Base-by-base conservation (phyloP, 495 filamentous ascomycete species). In the Pyrenula massariospora region DNA sequence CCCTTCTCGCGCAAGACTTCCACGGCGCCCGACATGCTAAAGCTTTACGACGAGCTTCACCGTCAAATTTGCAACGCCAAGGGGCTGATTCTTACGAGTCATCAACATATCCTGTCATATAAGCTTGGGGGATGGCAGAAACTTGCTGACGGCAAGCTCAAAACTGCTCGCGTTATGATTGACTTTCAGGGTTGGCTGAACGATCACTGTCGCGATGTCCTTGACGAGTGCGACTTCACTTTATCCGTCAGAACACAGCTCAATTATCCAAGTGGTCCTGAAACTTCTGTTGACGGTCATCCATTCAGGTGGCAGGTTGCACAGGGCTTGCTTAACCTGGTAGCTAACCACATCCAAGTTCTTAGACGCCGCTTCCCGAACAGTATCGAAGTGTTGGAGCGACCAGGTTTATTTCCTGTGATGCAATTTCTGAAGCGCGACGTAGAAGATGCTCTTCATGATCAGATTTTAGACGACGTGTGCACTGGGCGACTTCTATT, bases 91-190 rank as follows among this genome's bases (percentile, higher is more conserved):
- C 59, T 89, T 0, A 64, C 78, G 0, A 77, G 84, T 22, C 86
- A 86, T 0, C 86, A 90, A 62, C 85, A 90, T 56, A 65, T 88
- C 0, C 73, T 89, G 0, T 89, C 86, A 0, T 83, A 88, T 60
- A 74, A 83, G 59, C 67, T 91, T 11, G 82, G 83, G 71, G 84
- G 80, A 0, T 63, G 84, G 1, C 83, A 90, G 55, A 63, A 63
- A 24, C 64, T 70, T 25, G 62, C 42, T 5, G 75, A 70, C 0
- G 31, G 47, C 0, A 15, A 24, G 3, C 60, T 85, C 15, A 57
- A 80, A 10, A 48, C 59, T 1, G 66, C 67, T 0, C 5, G 8
- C 8, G 5, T 15, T 15, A 42, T 42, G 31, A 42, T 42, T 15
- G 15, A 42, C 15, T 42, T 5, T 15, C 71, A 84, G 48, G 36